These are phyloP conservation scores for Sclerotinia trifoliorum DNA, from an alignment of 2,329 filamentous ascomycete species.

Conservation along the genomic window DNA sequence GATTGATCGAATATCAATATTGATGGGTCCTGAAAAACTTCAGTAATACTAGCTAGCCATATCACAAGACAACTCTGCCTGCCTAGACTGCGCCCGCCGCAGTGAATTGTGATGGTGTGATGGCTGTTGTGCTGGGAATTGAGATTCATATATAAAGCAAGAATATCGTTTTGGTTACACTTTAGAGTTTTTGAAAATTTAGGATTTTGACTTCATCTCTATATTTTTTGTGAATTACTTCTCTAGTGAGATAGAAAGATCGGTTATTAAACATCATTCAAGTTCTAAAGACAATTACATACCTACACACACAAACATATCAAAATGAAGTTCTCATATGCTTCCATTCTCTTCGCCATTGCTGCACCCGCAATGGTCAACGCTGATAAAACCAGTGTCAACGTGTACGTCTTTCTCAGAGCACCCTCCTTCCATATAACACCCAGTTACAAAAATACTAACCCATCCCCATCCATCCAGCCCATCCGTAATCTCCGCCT, in stretches of 20 bases:
- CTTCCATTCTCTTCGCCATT: constrained; percentile 4
- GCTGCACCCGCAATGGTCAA: constrained; percentile 1
- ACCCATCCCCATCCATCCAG: constrained; percentile 24
- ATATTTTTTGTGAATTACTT: neutral
- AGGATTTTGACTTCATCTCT: neutral
- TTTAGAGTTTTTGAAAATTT: neutral
- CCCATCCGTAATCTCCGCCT: constrained; percentile 28
- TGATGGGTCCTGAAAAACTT: neutral
- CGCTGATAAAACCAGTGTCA: constrained; percentile 19
- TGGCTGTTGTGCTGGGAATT: neutral
- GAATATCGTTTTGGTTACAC: no score
- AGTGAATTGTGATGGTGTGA: neutral
- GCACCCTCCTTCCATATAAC: neutral
- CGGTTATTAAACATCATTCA: neutral
- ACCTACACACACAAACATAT: neutral
- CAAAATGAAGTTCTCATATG: constrained; percentile 19
- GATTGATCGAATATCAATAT: neutral
- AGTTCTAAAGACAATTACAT: neutral
- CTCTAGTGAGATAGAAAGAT: neutral
- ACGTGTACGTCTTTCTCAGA: constrained; percentile 28
- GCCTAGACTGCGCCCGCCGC: neutral
- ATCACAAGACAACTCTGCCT: neutral
- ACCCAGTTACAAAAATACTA: neutral
- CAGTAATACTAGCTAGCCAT: neutral
- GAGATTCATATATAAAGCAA: constrained; percentile 1